A percentile compares a stretch with the other conserved stretches of the same genome.
These are phyloP conservation scores for Saccharomycopsis sp. DNA, from an alignment of 805 yeast genomes.

Conservation along the genomic window DNA sequence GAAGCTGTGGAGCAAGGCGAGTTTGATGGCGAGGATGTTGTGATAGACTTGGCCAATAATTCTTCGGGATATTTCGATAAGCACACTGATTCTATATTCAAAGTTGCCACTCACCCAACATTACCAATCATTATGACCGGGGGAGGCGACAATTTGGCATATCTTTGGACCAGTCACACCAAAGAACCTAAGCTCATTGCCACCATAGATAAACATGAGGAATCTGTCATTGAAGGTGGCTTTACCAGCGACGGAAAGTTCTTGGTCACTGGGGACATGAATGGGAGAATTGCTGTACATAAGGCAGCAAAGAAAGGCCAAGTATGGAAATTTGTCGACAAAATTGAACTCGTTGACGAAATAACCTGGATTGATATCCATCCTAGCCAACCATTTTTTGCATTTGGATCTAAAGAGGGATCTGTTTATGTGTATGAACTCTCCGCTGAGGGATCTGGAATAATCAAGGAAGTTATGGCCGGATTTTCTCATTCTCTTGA, in stretches of 20 bases:
- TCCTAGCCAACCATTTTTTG: constrained; percentile 74
- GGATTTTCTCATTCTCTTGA: constrained; percentile 79
- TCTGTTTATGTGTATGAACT: constrained; percentile 90
- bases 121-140: constrained; percentile 85
- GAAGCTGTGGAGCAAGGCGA: constrained; percentile 19
- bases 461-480: constrained; percentile 63
- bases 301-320: constrained; percentile 71
- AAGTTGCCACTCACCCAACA: constrained; percentile 70
- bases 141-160: constrained; percentile 89
- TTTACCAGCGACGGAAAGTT: constrained; percentile 79
- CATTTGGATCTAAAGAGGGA: constrained; percentile 89
- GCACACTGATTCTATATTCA: constrained; percentile 64
- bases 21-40: constrained; percentile 24
- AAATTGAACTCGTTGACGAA: constrained; percentile 73
- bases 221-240: constrained; percentile 78
- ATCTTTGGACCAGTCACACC: constrained; percentile 87
- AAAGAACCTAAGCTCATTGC: constrained; percentile 78
- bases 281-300: constrained; percentile 73
- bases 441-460: constrained; percentile 36
- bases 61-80: constrained; percentile 80
- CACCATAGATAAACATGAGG: constrained; percentile 74
- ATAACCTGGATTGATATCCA: constrained; percentile 78
- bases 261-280: constrained; percentile 90
- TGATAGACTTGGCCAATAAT: constrained; percentile 37
- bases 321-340: constrained; percentile 60